Conservation (phyloP, 163 green algal species). For the Prototheca wickerhamii region DNA sequence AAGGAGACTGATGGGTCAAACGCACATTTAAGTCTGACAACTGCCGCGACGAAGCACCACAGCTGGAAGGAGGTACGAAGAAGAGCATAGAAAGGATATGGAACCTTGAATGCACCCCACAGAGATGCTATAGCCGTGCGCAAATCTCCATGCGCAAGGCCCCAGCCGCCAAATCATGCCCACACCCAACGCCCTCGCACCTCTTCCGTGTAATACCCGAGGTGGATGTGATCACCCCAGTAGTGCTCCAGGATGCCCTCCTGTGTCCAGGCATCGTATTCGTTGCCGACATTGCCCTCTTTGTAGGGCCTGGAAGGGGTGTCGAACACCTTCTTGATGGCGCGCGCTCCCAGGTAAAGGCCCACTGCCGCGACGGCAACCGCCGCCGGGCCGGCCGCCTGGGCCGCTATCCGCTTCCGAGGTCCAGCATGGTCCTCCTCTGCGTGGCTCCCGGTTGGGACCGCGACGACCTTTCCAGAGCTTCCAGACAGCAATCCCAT, state of each 20-base stretch:
- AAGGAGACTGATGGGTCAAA: not conserved
- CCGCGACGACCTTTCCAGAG: too few relatives aligned
- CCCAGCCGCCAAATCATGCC: not conserved
- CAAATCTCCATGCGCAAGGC: too few relatives aligned
- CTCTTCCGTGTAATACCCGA: slow-evolving; percentile 76
- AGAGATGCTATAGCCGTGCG: not conserved
- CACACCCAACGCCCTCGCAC: not conserved
- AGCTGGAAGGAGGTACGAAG: too few relatives aligned
- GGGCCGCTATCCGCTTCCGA: not conserved
- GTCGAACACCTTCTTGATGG: slow-evolving; percentile 64
- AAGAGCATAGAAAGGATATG: too few relatives aligned
- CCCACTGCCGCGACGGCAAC: slow-evolving; percentile 7
- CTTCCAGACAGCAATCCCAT: too few relatives aligned
- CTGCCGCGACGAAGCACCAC: too few relatives aligned
- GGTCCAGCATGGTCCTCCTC: too few relatives aligned
- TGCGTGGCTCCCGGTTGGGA: too few relatives aligned
- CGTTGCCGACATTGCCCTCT: slow-evolving; percentile 73
- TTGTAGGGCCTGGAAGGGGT: slow-evolving; percentile 65
- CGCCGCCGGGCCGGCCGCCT: not conserved
- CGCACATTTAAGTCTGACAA: too few relatives aligned
- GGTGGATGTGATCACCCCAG: slow-evolving; percentile 95
- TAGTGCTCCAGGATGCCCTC: slow-evolving; percentile 95
- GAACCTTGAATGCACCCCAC: not conserved
- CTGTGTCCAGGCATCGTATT: slow-evolving; percentile 90
- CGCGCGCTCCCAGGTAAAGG: slow-evolving; percentile 21